Conservation (phyloP, 495 filamentous ascomycete genomes). For the Podospora conica region DNA sequence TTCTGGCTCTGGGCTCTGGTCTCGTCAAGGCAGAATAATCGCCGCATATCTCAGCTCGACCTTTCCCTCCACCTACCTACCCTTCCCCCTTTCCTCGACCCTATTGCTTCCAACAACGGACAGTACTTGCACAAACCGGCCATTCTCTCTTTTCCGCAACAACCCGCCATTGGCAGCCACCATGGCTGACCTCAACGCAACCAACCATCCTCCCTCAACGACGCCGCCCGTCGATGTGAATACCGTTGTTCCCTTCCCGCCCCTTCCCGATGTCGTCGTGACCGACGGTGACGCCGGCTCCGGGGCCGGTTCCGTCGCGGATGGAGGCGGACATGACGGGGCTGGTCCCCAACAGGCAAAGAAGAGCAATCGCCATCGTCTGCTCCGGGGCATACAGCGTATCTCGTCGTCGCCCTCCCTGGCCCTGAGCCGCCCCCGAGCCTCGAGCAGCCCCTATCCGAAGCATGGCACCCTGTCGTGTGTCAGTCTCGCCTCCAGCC, state of each 20-base stretch:
- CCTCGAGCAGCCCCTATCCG: slow-evolving; percentile 59
- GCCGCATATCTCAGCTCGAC: slow-evolving; percentile 1
- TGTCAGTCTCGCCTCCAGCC: slow-evolving; percentile 64
- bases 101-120: background rate
- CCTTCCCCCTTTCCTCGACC: background rate
- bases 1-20: background rate
- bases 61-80: background rate
- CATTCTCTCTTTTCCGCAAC: background rate
- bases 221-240: background rate
- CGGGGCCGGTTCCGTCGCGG: background rate
- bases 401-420: slow-evolving; percentile 85
- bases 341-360: slow-evolving; percentile 48
- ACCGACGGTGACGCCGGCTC: background rate
- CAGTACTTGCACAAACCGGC: background rate
- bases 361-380: slow-evolving; percentile 63
- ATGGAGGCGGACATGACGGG: background rate
- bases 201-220: background rate
- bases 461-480: slow-evolving; percentile 62
- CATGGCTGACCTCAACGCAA: slow-evolving; percentile 22
- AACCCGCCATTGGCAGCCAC: slow-evolving; percentile 6
- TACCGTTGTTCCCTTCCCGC: background rate
- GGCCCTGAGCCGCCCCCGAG: slow-evolving; percentile 55
- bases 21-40: background rate
- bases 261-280: slow-evolving; percentile 4
- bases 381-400: slow-evolving; percentile 75